These are phyloP conservation scores for Luvunga scandens DNA, from an alignment of 345 rosid species.

Conservation along the genomic window DNA sequence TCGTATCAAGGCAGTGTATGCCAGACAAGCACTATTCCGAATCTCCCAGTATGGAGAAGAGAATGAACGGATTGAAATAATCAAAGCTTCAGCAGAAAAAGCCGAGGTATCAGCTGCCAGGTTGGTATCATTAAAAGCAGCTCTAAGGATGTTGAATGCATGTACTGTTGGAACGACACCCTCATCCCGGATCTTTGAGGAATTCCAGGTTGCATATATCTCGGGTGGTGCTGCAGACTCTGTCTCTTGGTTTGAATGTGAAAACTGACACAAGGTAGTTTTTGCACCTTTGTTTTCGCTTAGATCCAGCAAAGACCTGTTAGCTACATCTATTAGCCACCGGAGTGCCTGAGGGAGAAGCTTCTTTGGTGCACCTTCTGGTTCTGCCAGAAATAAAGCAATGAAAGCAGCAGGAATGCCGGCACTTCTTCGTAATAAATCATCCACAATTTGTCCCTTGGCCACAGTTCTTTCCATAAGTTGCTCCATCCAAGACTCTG, in stretches of 20 bases:
- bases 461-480: constrained; percentile 89
- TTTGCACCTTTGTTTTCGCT: constrained; percentile 25
- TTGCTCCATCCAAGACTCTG: constrained; percentile 93
- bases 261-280: constrained; percentile 22
- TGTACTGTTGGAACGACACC: constrained; percentile 94
- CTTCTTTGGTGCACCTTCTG: constrained; percentile 92
- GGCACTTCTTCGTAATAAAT: constrained; percentile 94
- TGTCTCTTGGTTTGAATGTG: constrained; percentile 24
- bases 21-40: constrained; percentile 88
- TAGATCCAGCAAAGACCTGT: constrained; percentile 43
- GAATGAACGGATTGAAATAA: constrained; percentile 72
- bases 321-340: constrained; percentile 84
- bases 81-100: constrained; percentile 89
- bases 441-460: constrained; percentile 89
- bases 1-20: constrained; percentile 86
- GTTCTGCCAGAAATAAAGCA: constrained; percentile 93
- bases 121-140: constrained; percentile 90
- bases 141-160: constrained; percentile 89
- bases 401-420: constrained; percentile 97
- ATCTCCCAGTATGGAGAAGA: constrained; percentile 98
- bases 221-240: constrained; percentile 27
- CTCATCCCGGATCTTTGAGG: constrained; percentile 86
- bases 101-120: constrained; percentile 95
- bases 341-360: constrained; percentile 79
- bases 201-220: constrained; percentile 37